A percentile compares a stretch with the other conserved stretches of the same genome.
Evolutionary conservation across 768 basidiomycete genomes (phyloP).

Genomic region (Pleurotus ostreatus): DNA sequence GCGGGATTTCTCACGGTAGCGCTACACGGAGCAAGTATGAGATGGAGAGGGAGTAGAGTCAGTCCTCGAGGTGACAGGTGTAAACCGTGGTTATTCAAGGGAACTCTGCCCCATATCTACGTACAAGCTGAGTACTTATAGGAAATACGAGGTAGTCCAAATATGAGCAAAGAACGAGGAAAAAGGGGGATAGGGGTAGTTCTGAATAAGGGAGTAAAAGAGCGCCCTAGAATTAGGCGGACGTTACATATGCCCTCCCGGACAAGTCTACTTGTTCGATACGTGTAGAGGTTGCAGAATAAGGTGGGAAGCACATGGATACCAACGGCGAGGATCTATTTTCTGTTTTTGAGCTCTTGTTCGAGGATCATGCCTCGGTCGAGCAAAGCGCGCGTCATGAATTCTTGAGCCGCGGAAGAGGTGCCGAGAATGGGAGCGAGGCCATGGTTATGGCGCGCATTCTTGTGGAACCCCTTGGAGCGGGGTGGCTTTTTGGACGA

Average conservation of each 20-base stretch:
- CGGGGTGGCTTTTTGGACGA: neutral
- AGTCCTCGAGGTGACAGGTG: neutral
- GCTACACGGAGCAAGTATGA: neutral
- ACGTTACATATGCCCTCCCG: neutral
- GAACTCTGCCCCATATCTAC: neutral
- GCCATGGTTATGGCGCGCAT: neutral
- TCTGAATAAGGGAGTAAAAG: too few relatives aligned
- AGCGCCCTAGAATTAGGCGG: too few relatives aligned
- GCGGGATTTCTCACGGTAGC: neutral
- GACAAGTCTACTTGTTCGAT: neutral
- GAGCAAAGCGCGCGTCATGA: neutral
- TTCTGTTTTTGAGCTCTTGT: neutral
- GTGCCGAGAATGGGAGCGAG: neutral
- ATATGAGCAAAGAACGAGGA: neutral
- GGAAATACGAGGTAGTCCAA: neutral
- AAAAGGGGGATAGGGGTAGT: neutral
- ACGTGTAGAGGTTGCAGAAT: neutral
- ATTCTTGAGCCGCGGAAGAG: neutral
- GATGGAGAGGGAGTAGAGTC: neutral
- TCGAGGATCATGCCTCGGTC: neutral
- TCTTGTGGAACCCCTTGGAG: neutral
- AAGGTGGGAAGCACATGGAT: neutral
- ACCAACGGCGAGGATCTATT: neutral
- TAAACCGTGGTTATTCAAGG: neutral
- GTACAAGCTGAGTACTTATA: neutral